Percentiles rank a stretch among this genome's conserved stretches.
Evolutionary conservation across 208 protist genomes (phyloP).

Genomic region (Blastocrithidia nonstop): DNA sequence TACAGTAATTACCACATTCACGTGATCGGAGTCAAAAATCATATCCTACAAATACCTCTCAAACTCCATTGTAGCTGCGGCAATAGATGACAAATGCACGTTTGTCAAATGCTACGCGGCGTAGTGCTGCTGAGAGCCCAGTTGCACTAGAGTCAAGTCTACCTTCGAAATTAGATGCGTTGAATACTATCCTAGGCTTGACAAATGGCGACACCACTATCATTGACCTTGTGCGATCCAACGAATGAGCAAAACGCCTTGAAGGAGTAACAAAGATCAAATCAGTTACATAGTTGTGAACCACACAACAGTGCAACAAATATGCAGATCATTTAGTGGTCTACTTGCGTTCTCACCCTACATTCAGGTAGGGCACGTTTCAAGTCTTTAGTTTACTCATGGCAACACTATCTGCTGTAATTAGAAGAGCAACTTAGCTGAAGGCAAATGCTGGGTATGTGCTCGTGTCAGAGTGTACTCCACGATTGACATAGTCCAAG

Average conservation of each 20-base stretch:
- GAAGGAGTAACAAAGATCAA: conserved; percentile 45
- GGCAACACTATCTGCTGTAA: conserved; percentile 16
- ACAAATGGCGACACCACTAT: conserved; percentile 35
- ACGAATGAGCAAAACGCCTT: conserved; percentile 55
- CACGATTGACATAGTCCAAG: conserved; percentile 57
- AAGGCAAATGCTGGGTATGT: conserved; percentile 38
- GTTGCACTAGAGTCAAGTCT: conserved; percentile 60
- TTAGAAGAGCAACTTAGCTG: conserved; percentile 19
- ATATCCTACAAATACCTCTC: no score
- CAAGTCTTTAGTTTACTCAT: conserved; percentile 50
- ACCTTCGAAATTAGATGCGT: conserved; percentile 39
- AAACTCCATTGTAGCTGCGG: no score
- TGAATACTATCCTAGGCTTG: conserved; percentile 41
- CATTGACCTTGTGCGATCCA: conserved; percentile 38
- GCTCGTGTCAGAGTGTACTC: conserved; percentile 41
- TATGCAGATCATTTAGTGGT: conserved; percentile 43
- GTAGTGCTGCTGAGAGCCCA: conserved; percentile 20
- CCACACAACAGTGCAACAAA: conserved; percentile 16
- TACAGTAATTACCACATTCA: no score
- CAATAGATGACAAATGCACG: no score
- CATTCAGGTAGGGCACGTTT: conserved; percentile 57
- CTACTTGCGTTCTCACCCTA: conserved; percentile 41
- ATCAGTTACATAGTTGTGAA: conserved; percentile 33
- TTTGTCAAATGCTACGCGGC: no score
- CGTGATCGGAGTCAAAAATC: no score